Evolutionary conservation across 768 basidiomycete species (phyloP), one percentile per base, ranked within the genome.

Genomic region (Hygrocybe coccinea): DNA sequence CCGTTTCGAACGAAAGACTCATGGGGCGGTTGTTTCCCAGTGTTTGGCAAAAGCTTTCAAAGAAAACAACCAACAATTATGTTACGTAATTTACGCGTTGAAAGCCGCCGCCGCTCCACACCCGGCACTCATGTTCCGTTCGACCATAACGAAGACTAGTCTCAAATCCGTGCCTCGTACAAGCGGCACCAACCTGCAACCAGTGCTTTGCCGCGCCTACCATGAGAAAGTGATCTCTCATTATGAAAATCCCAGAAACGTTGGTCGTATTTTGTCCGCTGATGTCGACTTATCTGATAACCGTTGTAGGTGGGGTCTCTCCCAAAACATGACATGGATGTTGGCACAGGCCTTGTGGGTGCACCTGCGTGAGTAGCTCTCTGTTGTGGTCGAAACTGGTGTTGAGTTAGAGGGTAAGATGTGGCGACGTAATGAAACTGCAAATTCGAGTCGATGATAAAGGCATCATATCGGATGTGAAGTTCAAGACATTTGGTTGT

Each of bases 401-500:
- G 47, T 45, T 49, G 35, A 37, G 21, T 11, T 29, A 56, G 56
- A 37, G 52, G 22, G 52, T 51, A 66, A 95, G 93, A 3, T 95
- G 94, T 67, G 94, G 94, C 64, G 94, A 97, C 76, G 95, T 97
- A 45, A 99, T 99, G 95, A 98, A 98, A 73, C 85, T 99, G 10
- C 95, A 98, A 73, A 99, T 99, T 67, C 87, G 92, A 62, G 97
- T 99, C 55, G 86, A 95, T 70, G 94, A 95, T 57, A 79, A 89
- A 35, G 93, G 94, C 35, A 82, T 97, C 71, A 99, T 99, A 66
- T 89, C 88, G 47, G 97, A 99, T 68, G 97, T 97, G 74, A 97
- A 95, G 75, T 98, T 98, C 80, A 99, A 98, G 79, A 98, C 97
- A 0, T 98, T 99, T 71, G 95, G 97, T 2, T 98, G 97, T 70